Evolutionary conservation across 768 basidiomycete species (phyloP).

Genomic region (Russula sp.): DNA sequence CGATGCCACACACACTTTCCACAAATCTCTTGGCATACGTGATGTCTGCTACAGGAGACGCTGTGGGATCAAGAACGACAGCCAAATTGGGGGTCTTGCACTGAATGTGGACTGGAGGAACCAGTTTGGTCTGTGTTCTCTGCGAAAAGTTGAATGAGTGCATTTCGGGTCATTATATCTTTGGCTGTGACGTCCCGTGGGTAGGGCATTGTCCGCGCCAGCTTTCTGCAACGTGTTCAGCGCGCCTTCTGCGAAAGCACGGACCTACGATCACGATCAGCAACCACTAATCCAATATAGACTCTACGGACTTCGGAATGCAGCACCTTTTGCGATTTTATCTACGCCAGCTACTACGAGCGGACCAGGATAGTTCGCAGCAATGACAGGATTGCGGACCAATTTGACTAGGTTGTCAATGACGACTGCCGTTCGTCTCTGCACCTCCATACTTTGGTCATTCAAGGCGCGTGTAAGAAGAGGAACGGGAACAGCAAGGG

Average conservation of each 20-base stretch:
- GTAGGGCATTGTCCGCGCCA: slow-evolving; percentile 71
- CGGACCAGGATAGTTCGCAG: slow-evolving; percentile 81
- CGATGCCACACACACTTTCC: slow-evolving; percentile 59
- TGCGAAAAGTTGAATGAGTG: slow-evolving; percentile 55
- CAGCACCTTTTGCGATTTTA: slow-evolving; percentile 85
- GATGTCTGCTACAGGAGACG: slow-evolving; percentile 71
- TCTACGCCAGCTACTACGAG: slow-evolving; percentile 86
- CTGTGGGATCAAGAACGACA: slow-evolving; percentile 60
- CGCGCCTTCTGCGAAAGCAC: slow-evolving; percentile 85
- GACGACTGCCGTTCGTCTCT: slow-evolving; percentile 89
- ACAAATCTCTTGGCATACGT: slow-evolving; percentile 50
- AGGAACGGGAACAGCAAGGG: slow-evolving; percentile 91
- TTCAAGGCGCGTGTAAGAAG: slow-evolving; percentile 86
- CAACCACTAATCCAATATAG: neutral
- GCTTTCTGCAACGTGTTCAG: slow-evolving; percentile 72
- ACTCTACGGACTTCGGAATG: slow-evolving; percentile 72
- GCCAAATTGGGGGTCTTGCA: slow-evolving; percentile 49
- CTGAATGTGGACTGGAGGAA: slow-evolving; percentile 41
- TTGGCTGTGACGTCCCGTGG: slow-evolving; percentile 65
- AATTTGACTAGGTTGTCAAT: slow-evolving; percentile 97
- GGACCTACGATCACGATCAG: slow-evolving; percentile 45
- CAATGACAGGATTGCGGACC: slow-evolving; percentile 83
- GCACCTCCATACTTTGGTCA: slow-evolving; percentile 93
- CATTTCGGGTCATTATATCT: slow-evolving; percentile 46
- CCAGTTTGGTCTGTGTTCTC: slow-evolving; percentile 36